Evolutionary conservation across 2,329 filamentous ascomycete species (phyloP).

Genomic region (Venturia aucupariae): DNA sequence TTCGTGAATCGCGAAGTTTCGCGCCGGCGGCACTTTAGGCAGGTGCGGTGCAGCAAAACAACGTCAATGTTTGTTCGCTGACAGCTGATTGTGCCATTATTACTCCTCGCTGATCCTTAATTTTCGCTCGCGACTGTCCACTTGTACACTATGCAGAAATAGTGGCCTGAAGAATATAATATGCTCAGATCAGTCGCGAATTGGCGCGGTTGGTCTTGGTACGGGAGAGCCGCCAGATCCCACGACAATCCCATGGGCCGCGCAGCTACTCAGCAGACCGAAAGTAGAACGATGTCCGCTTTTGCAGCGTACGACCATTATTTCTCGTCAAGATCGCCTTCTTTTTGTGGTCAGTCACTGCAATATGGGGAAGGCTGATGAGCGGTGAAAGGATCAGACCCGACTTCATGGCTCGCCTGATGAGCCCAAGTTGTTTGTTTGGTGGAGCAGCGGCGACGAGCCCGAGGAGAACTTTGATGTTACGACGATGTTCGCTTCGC

Average conservation of each 20-base stretch:
- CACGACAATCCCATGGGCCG: background rate
- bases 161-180: background rate
- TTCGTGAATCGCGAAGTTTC: background rate
- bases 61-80: background rate
- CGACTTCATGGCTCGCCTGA: background rate
- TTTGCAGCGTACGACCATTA: background rate
- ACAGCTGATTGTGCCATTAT: background rate
- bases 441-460: background rate
- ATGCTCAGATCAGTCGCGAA: background rate
- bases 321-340: background rate
- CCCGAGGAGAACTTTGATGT: background rate
- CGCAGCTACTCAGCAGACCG: background rate
- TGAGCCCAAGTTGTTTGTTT: no score
- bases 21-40: background rate
- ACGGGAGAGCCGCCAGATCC: background rate
- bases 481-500: background rate
- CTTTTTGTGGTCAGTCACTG: background rate
- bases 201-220: background rate
- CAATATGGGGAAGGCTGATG: background rate
- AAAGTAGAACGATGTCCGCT: background rate
- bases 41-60: background rate
- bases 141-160: background rate
- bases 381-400: background rate
- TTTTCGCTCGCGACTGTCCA: background rate
- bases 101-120: background rate